These are phyloP conservation scores for Terana coerulea DNA, from an alignment of 768 basidiomycete species.

Conservation along the genomic window DNA sequence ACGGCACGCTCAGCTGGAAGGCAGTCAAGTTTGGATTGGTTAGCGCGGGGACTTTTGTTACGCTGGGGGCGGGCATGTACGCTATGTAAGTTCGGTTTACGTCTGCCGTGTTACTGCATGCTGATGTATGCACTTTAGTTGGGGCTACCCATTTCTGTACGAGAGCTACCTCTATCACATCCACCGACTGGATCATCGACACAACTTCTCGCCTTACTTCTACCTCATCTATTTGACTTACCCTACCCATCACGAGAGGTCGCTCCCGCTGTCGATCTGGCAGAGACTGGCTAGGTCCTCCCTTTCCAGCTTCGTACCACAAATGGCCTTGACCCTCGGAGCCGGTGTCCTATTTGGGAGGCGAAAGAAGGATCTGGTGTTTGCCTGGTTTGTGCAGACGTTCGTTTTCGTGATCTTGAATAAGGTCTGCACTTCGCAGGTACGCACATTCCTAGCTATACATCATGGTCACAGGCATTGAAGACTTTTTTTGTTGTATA, in stretches of 20 bases:
- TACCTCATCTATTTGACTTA: slow-evolving; percentile 91
- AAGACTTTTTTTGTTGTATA: slow-evolving; percentile 33
- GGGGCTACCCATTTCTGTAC: slow-evolving; percentile 90
- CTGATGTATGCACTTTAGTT: slow-evolving; percentile 43
- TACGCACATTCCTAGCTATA: slow-evolving; percentile 28
- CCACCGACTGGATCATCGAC: slow-evolving; percentile 89
- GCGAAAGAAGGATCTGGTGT: slow-evolving; percentile 56
- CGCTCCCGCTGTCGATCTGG: slow-evolving; percentile 29
- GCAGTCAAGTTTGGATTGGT: slow-evolving; percentile 64
- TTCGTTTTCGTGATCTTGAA: slow-evolving; percentile 92
- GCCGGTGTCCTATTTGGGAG: slow-evolving; percentile 71
- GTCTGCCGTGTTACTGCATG: slow-evolving; percentile 2
- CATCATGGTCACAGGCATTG: background rate
- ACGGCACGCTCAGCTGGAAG: slow-evolving; percentile 42
- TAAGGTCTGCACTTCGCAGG: slow-evolving; percentile 98
- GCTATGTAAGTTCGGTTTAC: slow-evolving; percentile 50
- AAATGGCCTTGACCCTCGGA: slow-evolving; percentile 67
- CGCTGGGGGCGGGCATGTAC: slow-evolving; percentile 65
- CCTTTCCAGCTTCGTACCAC: slow-evolving; percentile 79
- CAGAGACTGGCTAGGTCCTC: slow-evolving; percentile 59
- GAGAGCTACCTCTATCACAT: slow-evolving; percentile 94
- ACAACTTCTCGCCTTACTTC: slow-evolving; percentile 98
- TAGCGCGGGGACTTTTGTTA: slow-evolving; percentile 64
- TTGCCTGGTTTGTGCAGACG: slow-evolving; percentile 93
- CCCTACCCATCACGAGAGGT: slow-evolving; percentile 34